Base-by-base conservation (phyloP, 345 rosid species). In the Garcia nutans region DNA sequence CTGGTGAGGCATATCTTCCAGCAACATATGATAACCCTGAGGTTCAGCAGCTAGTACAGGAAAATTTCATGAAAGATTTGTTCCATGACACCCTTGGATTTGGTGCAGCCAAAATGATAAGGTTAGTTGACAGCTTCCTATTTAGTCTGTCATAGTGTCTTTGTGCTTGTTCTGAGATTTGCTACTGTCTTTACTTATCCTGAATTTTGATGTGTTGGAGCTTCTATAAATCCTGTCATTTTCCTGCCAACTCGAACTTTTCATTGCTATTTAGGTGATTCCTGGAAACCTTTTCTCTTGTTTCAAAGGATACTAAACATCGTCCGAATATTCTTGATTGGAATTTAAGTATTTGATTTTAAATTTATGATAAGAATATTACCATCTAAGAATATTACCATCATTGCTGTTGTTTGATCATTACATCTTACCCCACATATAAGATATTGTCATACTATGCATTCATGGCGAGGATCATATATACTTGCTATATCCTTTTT, bases 41-140 rank as follows among this genome's bases (percentile, higher is more conserved):
- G 84, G 86, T 96, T 81, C 86, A 65, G 78, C 81, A 87, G 86
- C 91, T 90, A 58, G 85, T 86, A 45, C 91, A 88, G 82, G 88
- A 74, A 74, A 87, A 86, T 54, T 93, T 68, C 78, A 87, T 96
- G 89, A 78, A 16, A 70, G 90, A 88, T 72, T 81, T 96, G 82
- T 81, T 93, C 82, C 98, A 92, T 67, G 98, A 93, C 72, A 76
- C 91, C 44, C 94, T 96, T 71, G 99, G 99, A 67, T 96, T 91
- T 42, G 99, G 98, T 44, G 93, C 98, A 69, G 97, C 98, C 74
- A 93, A 96, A 83, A 96, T 96, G 99, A 96, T 91, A 58, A 92
- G 99, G 99, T 90, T 67, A 81, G 76, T 55, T 17, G 10, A 20
- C 47, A 19, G 11, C 31, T 61, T 76, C 66, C 72, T 52, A 24